These are phyloP conservation scores for Linnemannia hyalina DNA, from an alignment of 192 early-diverging fungal genomes.

Conservation along the genomic window DNA sequence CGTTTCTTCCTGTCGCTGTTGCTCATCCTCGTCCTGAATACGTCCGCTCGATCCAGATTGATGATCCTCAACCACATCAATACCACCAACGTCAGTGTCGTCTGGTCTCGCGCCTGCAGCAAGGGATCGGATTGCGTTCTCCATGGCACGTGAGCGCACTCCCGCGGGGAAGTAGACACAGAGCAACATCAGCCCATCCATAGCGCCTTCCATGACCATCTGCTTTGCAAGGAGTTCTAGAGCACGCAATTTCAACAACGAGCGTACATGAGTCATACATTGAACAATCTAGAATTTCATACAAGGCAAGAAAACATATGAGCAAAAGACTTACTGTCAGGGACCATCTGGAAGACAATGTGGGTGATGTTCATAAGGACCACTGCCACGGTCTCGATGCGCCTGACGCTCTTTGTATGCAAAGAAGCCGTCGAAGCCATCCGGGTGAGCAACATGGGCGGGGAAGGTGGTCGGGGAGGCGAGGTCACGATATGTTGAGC, in stretches of 20 bases:
- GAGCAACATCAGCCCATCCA: slow-evolving; percentile 45
- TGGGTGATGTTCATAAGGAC: slow-evolving; percentile 50
- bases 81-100: not conserved
- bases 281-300: not conserved
- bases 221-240: slow-evolving; percentile 34
- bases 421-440: slow-evolving; percentile 30
- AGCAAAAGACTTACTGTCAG: slow-evolving; percentile 37
- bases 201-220: slow-evolving; percentile 38
- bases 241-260: not conserved
- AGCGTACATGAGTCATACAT: not conserved
- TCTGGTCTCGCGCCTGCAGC: not conserved
- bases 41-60: not conserved
- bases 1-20: slow-evolving; percentile 18
- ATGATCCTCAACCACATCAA: not conserved
- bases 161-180: slow-evolving; percentile 49
- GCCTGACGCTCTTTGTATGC: slow-evolving; percentile 25
- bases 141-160: slow-evolving; percentile 39
- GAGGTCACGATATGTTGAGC: slow-evolving; percentile 14
- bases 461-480: slow-evolving; percentile 35
- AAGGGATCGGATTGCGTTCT: slow-evolving; percentile 25
- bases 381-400: slow-evolving; percentile 28
- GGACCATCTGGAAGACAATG: slow-evolving; percentile 38
- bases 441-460: slow-evolving; percentile 20
- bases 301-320: not conserved
- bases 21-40: not conserved